A percentile compares a stretch with the other conserved stretches of the same genome.
Conservation (phyloP, 768 basidiomycete genomes). For the Termitomyces sp. region DNA sequence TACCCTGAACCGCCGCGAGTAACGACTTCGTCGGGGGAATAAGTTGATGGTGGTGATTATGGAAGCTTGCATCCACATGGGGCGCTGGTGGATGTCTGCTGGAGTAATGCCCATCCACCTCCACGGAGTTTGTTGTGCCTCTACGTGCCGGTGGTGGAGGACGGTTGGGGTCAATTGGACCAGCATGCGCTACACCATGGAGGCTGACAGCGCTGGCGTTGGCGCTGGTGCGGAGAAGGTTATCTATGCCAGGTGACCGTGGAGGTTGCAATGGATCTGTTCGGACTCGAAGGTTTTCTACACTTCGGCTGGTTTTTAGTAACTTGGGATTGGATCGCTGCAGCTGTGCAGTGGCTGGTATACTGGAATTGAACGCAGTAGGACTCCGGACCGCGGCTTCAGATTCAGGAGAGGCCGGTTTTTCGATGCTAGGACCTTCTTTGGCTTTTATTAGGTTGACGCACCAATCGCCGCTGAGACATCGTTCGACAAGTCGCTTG, state of each 20-base stretch:
- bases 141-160: constrained; percentile 19
- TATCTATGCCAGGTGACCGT: constrained; percentile 30
- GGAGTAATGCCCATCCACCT: constrained; percentile 18
- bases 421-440: constrained; percentile 5
- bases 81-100: constrained; percentile 7
- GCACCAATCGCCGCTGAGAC: constrained; percentile 86
- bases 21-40: constrained; percentile 8
- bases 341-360: constrained; percentile 30
- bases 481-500: constrained; percentile 86
- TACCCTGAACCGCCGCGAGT: background rate
- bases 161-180: background rate
- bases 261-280: constrained; percentile 21
- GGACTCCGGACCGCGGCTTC: constrained; percentile 39
- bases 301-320: constrained; percentile 64
- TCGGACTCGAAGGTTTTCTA: constrained; percentile 47
- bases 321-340: constrained; percentile 36
- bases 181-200: constrained; percentile 15
- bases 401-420: constrained; percentile 36
- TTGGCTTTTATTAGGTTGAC: constrained; percentile 53
- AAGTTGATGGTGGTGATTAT: constrained; percentile 13
- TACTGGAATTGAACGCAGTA: constrained; percentile 20
- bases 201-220: constrained; percentile 39
- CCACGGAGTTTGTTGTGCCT: constrained; percentile 21
- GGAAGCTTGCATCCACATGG: constrained; percentile 10
- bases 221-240: constrained; percentile 30